Percentiles rank a stretch among this genome's conserved stretches.
These are phyloP conservation scores for Heracleum sosnowskyi DNA, from an alignment of 129 eudicot species.

Conservation along the genomic window DNA sequence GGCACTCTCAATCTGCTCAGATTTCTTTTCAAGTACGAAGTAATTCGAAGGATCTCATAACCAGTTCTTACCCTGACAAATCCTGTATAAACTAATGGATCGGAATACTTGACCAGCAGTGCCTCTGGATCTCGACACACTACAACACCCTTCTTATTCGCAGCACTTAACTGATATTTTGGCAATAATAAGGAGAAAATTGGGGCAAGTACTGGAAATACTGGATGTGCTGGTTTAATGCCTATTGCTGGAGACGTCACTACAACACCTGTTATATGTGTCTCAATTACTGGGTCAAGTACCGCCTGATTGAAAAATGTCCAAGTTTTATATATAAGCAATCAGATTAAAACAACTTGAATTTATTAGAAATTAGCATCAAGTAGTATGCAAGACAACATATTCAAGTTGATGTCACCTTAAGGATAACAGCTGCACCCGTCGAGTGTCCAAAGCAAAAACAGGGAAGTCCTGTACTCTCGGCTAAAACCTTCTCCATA, in stretches of 20 bases:
- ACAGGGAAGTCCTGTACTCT: slow-evolving; percentile 66
- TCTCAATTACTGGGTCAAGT: slow-evolving; percentile 55
- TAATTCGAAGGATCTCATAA: slow-evolving; percentile 60
- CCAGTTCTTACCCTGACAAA: slow-evolving; percentile 70
- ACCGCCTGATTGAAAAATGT: slow-evolving; percentile 35
- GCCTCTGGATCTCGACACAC: slow-evolving; percentile 91
- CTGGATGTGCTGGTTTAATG: slow-evolving; percentile 83
- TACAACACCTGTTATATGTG: slow-evolving; percentile 46
- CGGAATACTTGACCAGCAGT: slow-evolving; percentile 63
- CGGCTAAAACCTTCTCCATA: slow-evolving; percentile 51
- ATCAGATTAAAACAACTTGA: not conserved
- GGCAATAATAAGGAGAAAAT: slow-evolving; percentile 62
- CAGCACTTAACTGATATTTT: slow-evolving; percentile 69
- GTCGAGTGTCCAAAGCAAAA: slow-evolving; percentile 96
- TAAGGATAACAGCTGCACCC: slow-evolving; percentile 79
- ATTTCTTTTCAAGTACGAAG: slow-evolving; percentile 59
- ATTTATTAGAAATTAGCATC: not conserved
- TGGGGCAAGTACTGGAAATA: slow-evolving; percentile 63
- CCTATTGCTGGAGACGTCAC: slow-evolving; percentile 88
- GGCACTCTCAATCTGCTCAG: slow-evolving; percentile 41
- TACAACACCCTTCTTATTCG: slow-evolving; percentile 53
- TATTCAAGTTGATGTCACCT: slow-evolving; percentile 34
- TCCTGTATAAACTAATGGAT: slow-evolving; percentile 83
- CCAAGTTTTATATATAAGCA: not conserved
- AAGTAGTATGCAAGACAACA: not conserved